These are phyloP conservation scores for Paraconiothyrium brasiliense DNA, from an alignment of 2,329 filamentous ascomycete species.

Conservation along the genomic window DNA sequence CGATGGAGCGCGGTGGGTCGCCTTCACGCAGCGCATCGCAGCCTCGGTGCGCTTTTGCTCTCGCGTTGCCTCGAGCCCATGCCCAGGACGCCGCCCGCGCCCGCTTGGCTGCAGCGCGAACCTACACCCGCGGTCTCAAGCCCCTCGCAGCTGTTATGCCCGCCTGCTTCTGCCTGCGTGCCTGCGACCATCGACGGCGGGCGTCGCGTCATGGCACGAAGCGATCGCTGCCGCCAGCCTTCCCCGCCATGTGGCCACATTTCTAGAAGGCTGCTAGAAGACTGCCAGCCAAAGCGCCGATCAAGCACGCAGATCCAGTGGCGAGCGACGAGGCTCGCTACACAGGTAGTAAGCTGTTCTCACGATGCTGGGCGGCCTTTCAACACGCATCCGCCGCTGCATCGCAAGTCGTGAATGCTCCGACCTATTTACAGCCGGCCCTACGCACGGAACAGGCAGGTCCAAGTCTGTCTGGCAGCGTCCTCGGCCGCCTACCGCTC, in stretches of 20 bases:
- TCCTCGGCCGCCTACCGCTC: not conserved
- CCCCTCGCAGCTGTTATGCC: no score
- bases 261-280: not conserved
- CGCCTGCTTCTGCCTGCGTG: no score
- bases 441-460: constrained; percentile 11
- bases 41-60: no score
- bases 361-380: not conserved
- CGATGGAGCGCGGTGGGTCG: not conserved
- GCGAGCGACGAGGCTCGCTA: not conserved
- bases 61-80: no score
- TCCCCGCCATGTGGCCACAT: not conserved
- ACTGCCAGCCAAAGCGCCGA: not conserved
- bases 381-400: not conserved
- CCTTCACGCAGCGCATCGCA: not conserved
- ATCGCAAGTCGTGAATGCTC: not conserved
- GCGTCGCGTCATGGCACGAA: no score
- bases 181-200: no score
- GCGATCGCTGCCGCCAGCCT: not conserved
- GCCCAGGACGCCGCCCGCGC: no score
- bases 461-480: not conserved
- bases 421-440: constrained; percentile 7
- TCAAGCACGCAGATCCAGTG: not conserved
- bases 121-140: no score
- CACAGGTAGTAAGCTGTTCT: not conserved
- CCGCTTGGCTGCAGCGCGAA: no score